Percentiles rank a stretch among this genome's conserved stretches.
These are phyloP conservation scores for Zymoseptoria ardabiliae DNA, from an alignment of 2,329 filamentous ascomycete genomes.

Conservation along the genomic window DNA sequence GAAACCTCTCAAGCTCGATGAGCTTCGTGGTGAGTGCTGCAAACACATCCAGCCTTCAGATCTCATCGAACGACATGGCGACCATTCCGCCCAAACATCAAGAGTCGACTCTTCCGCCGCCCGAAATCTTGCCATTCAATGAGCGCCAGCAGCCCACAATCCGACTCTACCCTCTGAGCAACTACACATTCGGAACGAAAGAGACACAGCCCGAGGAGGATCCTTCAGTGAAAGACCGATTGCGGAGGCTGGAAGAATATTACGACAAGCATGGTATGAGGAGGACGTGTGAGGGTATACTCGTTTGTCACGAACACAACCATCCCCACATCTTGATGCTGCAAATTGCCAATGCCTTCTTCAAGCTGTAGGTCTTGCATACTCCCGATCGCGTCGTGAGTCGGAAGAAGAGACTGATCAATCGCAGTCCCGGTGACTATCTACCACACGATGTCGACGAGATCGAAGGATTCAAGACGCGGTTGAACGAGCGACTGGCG, in stretches of 20 bases:
- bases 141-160: slow-evolving; percentile 84
- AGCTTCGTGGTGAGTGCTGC: background rate
- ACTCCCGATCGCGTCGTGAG: background rate
- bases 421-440: slow-evolving; percentile 79
- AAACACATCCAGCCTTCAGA: background rate
- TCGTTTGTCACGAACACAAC: slow-evolving; percentile 98
- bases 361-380: slow-evolving; percentile 62
- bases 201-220: slow-evolving; percentile 98
- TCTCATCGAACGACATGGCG: slow-evolving; percentile 19
- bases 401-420: background rate
- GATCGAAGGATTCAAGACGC: slow-evolving; percentile 85
- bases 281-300: slow-evolving; percentile 89
- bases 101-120: slow-evolving; percentile 20
- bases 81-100: slow-evolving; percentile 23
- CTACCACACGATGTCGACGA: slow-evolving; percentile 84
- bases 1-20: background rate
- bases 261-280: slow-evolving; percentile 91
- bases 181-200: slow-evolving; percentile 98
- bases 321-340: slow-evolving; percentile 98
- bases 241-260: slow-evolving; percentile 94
- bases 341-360: slow-evolving; percentile 98
- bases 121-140: slow-evolving; percentile 59
- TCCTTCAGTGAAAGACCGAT: slow-evolving; percentile 82
- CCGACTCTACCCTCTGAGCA: slow-evolving; percentile 79
- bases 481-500: slow-evolving; percentile 86